Evolutionary conservation across 768 basidiomycete species (phyloP).

Genomic region (Leccinum boreale): DNA sequence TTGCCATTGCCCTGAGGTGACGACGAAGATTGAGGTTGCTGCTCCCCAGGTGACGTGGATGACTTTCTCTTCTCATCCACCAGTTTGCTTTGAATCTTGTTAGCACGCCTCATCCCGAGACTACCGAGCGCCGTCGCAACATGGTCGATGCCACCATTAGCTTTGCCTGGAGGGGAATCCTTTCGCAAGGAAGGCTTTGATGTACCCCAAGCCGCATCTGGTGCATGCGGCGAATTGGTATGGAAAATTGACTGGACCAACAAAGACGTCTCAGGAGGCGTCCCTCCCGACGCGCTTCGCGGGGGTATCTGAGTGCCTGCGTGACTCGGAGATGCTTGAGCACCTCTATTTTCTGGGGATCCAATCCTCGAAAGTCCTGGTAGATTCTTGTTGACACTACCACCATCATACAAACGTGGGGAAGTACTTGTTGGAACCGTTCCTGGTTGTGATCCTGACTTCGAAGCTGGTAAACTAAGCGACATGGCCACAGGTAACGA

Average conservation of each 20-base stretch:
- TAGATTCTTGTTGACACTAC: constrained; percentile 1
- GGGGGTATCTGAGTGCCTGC: constrained; percentile 1
- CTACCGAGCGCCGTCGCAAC: constrained; percentile 24
- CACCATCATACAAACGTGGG: constrained; percentile 6
- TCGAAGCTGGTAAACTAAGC: constrained; percentile 12
- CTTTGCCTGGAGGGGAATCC: constrained; percentile 8
- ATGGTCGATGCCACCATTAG: constrained; percentile 18
- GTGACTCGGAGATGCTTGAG: constrained; percentile 6
- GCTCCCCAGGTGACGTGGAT: constrained; percentile 14
- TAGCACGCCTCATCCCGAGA: constrained; percentile 30
- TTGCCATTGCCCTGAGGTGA: constrained; percentile 11
- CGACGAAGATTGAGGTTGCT: constrained; percentile 10
- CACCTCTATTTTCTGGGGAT: constrained; percentile 13
- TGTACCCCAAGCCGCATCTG: constrained; percentile 14
- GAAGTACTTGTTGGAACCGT: constrained; percentile 8
- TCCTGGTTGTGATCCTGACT: constrained; percentile 8
- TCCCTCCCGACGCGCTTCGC: constrained; percentile 5
- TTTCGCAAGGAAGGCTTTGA: constrained; percentile 15
- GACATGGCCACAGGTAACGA: constrained; percentile 16
- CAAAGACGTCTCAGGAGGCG: constrained; percentile 2
- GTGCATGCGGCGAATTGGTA: constrained; percentile 1
- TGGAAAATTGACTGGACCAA: constrained; percentile 18
- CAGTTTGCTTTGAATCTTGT: constrained; percentile 18
- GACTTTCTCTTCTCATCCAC: constrained; percentile 24
- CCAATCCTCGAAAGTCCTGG: constrained; percentile 17